phyloP scores from a whole-genome alignment of 1,284 basidiomycete species.

The Cronartium quercuum region DNA sequence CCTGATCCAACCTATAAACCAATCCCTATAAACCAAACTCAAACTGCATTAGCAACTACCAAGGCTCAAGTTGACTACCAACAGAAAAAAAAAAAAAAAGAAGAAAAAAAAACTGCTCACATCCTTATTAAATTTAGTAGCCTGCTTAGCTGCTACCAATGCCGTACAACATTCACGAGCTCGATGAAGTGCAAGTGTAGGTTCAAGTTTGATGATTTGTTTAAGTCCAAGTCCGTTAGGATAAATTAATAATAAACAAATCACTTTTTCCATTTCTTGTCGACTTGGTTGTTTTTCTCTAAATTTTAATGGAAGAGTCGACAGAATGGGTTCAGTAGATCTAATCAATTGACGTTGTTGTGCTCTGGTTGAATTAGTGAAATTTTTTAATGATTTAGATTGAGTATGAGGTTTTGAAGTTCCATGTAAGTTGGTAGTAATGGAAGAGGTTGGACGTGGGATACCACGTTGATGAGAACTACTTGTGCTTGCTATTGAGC shows the following conservation, averaged over 20 bases:
- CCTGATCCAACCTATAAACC: background rate
- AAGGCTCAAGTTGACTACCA: background rate
- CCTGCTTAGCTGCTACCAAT: slow-evolving; percentile 23
- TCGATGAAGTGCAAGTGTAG: slow-evolving; percentile 12
- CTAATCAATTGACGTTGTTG: slow-evolving; percentile 16
- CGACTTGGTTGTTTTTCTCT: slow-evolving; percentile 19
- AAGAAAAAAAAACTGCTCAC: background rate
- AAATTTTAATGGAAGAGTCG: slow-evolving; percentile 8
- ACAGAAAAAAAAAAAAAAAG: background rate
- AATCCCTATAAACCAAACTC: background rate
- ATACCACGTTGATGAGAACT: background rate
- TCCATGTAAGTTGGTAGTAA: background rate
- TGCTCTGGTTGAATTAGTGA: background rate
- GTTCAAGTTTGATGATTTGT: slow-evolving; percentile 10
- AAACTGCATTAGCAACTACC: background rate
- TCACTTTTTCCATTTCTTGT: slow-evolving; percentile 26
- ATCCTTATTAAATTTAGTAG: slow-evolving; percentile 12
- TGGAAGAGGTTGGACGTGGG: background rate
- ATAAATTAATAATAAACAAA: slow-evolving; percentile 10
- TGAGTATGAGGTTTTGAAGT: background rate
- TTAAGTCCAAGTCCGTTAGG: slow-evolving; percentile 15
- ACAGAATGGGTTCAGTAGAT: slow-evolving; percentile 11
- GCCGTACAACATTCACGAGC: slow-evolving; percentile 25
- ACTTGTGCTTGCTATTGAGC: background rate
- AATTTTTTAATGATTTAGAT: too few species aligned